Evolutionary conservation across 2,329 filamentous ascomycete genomes (phyloP).

Genomic region (Malbranchea zuffiana): DNA sequence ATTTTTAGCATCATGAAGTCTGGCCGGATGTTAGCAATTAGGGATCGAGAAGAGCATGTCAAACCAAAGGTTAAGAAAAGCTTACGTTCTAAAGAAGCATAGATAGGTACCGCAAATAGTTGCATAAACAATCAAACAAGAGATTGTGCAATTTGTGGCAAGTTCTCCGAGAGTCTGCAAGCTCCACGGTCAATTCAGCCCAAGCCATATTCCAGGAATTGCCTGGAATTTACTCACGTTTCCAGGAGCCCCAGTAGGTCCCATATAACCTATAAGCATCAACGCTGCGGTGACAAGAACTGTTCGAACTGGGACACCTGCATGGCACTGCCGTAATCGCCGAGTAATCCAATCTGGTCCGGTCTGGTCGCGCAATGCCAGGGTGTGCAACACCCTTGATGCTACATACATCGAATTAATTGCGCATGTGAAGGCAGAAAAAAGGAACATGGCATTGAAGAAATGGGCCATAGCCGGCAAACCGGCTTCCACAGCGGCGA

Average conservation of each 20-base stretch:
- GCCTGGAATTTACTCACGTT: constrained; percentile 20
- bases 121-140: constrained; percentile 33
- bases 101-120: constrained; percentile 35
- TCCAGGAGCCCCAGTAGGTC: constrained; percentile 28
- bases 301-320: constrained; percentile 31
- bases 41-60: background rate
- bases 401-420: constrained; percentile 36
- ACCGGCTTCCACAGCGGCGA: constrained; percentile 33
- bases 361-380: constrained; percentile 30
- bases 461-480: constrained; percentile 31
- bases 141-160: constrained; percentile 29
- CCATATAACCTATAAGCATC: constrained; percentile 33
- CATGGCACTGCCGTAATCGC: constrained; percentile 27
- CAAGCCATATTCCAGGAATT: background rate
- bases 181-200: background rate
- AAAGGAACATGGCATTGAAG: constrained; percentile 38
- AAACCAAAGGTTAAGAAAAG: background rate
- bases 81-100: constrained; percentile 25
- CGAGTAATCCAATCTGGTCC: constrained; percentile 34
- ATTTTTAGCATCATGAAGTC: constrained; percentile 30
- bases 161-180: constrained; percentile 29
- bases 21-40: constrained; percentile 14
- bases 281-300: constrained; percentile 32
- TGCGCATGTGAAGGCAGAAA: constrained; percentile 34
- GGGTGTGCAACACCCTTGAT: constrained; percentile 34